phyloP scores from a whole-genome alignment of 2,329 filamentous ascomycete species.

The Didymella pomorum region DNA sequence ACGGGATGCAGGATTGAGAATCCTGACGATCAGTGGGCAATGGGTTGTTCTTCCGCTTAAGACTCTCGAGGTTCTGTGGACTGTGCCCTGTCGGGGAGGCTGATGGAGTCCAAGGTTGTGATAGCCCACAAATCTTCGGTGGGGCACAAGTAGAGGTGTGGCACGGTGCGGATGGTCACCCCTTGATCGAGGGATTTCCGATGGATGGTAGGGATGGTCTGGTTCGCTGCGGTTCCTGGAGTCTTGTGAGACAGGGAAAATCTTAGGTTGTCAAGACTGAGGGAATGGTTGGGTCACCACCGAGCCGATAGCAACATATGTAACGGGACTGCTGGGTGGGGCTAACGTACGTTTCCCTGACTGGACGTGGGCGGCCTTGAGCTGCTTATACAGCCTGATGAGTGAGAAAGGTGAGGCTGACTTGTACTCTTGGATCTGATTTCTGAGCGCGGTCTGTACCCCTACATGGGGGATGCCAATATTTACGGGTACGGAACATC shows the following conservation, averaged over 20 bases:
- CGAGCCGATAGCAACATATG: constrained; percentile 39
- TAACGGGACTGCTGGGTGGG: constrained; percentile 39
- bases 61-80: constrained; percentile 16
- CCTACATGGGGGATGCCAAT: constrained; percentile 45
- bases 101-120: constrained; percentile 35
- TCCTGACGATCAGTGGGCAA: constrained; percentile 21
- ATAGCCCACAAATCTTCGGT: constrained; percentile 42
- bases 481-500: constrained; percentile 46
- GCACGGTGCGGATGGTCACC: constrained; percentile 43
- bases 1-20: constrained; percentile 22
- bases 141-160: constrained; percentile 41
- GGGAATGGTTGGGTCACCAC: constrained; percentile 48
- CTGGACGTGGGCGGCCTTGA: constrained; percentile 21
- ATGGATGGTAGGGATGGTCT: constrained; percentile 39
- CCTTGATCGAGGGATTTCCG: constrained; percentile 43
- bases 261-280: constrained; percentile 39
- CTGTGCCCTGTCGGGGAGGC: constrained; percentile 25
- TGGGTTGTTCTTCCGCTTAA: constrained; percentile 17
- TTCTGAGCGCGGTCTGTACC: constrained; percentile 43
- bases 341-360: constrained; percentile 46
- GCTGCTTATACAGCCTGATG: constrained; percentile 14
- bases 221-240: constrained; percentile 44
- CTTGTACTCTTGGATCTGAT: constrained; percentile 38
- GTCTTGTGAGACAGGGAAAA: constrained; percentile 47
- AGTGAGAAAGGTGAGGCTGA: constrained; percentile 43